These are phyloP conservation scores for Wickerhamomyces bovis DNA, from an alignment of 805 yeast species.

Conservation along the genomic window DNA sequence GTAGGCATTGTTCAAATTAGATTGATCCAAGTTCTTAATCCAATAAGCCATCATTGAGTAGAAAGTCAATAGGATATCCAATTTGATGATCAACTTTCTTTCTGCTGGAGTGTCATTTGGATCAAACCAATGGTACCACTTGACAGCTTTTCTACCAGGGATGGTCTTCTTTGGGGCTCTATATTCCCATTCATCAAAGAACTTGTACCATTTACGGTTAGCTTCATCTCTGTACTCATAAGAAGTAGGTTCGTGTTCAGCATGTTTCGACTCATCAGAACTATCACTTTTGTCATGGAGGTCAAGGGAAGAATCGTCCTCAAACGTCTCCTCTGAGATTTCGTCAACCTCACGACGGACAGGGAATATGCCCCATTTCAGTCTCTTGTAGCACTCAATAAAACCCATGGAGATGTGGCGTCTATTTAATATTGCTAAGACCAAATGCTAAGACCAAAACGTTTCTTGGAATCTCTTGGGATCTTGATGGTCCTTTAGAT, in stretches of 20 bases:
- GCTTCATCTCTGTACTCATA: conserved; percentile 48
- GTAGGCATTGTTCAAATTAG: conserved; percentile 61
- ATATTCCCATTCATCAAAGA: conserved; percentile 51
- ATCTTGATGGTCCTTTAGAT: neutral
- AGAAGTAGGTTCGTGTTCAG: conserved; percentile 1
- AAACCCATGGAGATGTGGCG: neutral
- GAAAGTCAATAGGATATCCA: conserved; percentile 50
- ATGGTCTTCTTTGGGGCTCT: conserved; percentile 2
- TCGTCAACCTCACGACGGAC: conserved; percentile 22
- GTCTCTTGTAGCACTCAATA: conserved; percentile 11
- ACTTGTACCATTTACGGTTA: conserved; percentile 46
- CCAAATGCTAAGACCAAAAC: neutral
- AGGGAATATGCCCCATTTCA: conserved; percentile 31
- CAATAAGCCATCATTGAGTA: conserved; percentile 59
- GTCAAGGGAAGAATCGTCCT: neutral
- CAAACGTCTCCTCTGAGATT: conserved; percentile 1
- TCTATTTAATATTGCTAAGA: too few relatives aligned
- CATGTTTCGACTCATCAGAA: neutral
- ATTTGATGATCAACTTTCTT: conserved; percentile 40
- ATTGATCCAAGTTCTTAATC: conserved; percentile 60
- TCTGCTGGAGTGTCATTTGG: conserved; percentile 29
- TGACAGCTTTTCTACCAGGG: conserved; percentile 1
- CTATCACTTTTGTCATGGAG: neutral
- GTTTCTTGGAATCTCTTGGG: neutral
- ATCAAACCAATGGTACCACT: conserved; percentile 15